Percentiles rank a stretch among this genome's conserved stretches.
Evolutionary conservation across 2,329 filamentous ascomycete species (phyloP).

Genomic region (Aspergillus novoparasiticus): DNA sequence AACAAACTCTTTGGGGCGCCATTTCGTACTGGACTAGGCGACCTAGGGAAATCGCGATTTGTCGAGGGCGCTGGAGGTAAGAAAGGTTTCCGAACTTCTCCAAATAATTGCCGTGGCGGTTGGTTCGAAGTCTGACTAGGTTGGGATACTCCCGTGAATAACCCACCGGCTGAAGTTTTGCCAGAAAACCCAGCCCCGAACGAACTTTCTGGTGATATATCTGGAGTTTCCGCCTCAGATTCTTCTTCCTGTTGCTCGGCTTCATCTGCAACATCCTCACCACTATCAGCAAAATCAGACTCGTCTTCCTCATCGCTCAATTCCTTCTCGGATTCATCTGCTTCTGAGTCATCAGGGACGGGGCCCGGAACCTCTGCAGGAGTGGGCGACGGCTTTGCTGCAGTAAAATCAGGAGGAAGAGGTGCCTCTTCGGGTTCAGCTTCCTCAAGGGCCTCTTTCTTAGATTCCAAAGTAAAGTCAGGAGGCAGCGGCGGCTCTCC

Average conservation of each 20-base stretch:
- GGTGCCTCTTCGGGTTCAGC: conserved; percentile 21
- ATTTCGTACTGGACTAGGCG: conserved; percentile 50
- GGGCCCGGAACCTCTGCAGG: conserved; percentile 28
- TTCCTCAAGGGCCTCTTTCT: conserved; percentile 8
- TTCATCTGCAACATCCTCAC: conserved; percentile 13
- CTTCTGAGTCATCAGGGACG: conserved; percentile 40
- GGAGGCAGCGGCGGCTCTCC: conserved; percentile 31
- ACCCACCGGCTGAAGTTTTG: conserved; percentile 40
- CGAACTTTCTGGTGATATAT: conserved; percentile 48
- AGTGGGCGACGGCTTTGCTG: conserved; percentile 21
- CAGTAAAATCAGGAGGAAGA: conserved; percentile 31
- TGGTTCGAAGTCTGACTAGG: conserved; percentile 25
- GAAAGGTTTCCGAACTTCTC: conserved; percentile 45
- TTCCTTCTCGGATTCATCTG: conserved; percentile 35
- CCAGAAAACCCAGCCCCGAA: conserved; percentile 41
- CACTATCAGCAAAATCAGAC: conserved; percentile 40
- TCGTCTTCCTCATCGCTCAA: conserved; percentile 25
- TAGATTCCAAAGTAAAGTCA: conserved; percentile 20
- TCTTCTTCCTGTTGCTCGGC: conserved; percentile 25
- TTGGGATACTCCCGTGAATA: conserved; percentile 44
- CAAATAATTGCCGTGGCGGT: conserved; percentile 43
- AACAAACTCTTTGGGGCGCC: conserved; percentile 30
- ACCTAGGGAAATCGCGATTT: conserved; percentile 42
- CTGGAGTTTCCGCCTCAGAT: conserved; percentile 33
- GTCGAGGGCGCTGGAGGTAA: conserved; percentile 38